These are phyloP conservation scores for Cetradonia linearis DNA, from an alignment of 495 filamentous ascomycete genomes.

Conservation along the genomic window DNA sequence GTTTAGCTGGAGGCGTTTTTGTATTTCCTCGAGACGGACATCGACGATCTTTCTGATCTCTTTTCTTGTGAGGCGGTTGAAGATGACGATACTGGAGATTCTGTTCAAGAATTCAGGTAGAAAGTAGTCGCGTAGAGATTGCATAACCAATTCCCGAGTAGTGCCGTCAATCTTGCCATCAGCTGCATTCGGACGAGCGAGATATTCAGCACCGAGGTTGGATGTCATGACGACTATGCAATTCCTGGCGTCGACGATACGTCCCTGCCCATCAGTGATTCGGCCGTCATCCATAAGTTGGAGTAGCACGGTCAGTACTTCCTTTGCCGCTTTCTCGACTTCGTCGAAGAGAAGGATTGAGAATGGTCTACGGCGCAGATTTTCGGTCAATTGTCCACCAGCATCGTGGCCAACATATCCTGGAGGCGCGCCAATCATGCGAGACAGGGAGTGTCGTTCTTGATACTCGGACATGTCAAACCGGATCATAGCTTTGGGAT, in stretches of 20 bases:
- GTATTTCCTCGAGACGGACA: constrained; percentile 76
- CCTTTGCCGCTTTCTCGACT: constrained; percentile 96
- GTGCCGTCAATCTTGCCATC: constrained; percentile 83
- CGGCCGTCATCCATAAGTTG: constrained; percentile 99
- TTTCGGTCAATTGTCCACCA: constrained; percentile 91
- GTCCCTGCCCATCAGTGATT: constrained; percentile 94
- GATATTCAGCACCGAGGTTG: constrained; percentile 88
- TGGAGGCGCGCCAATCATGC: constrained; percentile 95
- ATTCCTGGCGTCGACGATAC: constrained; percentile 88
- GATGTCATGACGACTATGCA: constrained; percentile 99
- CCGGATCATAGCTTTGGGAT: constrained; percentile 94
- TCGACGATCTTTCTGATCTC: constrained; percentile 97
- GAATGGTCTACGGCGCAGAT: constrained; percentile 85
- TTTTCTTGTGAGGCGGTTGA: constrained; percentile 80
- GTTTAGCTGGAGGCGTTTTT: constrained; percentile 73
- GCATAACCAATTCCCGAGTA: constrained; percentile 80
- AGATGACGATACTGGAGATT: constrained; percentile 90
- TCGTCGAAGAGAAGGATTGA: constrained; percentile 97
- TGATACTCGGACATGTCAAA: constrained; percentile 99
- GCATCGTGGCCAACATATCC: constrained; percentile 96
- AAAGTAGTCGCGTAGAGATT: constrained; percentile 84
- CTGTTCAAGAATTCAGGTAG: constrained; percentile 97
- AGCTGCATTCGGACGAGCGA: constrained; percentile 61
- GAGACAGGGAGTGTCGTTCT: constrained; percentile 87
- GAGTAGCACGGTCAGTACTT: constrained; percentile 88